Conservation (phyloP, 805 yeast species). For the Phaffomyces thermotolerans region DNA sequence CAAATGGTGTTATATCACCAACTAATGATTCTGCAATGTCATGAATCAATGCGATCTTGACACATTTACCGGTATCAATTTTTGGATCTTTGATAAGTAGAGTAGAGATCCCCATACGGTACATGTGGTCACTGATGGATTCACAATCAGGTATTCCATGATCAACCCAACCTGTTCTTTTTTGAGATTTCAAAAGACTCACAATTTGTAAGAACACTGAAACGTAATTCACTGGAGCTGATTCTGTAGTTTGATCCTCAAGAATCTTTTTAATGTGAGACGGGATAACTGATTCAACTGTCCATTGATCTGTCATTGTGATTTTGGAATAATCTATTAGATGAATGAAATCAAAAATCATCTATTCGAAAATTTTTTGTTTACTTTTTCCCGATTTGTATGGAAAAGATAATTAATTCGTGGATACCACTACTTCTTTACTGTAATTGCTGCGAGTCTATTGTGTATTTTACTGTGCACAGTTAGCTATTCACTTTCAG, state of each 20-base stretch:
- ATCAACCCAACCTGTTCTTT: slow-evolving; percentile 93
- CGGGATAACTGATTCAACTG: slow-evolving; percentile 49
- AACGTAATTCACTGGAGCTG: slow-evolving; percentile 37
- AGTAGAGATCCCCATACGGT: slow-evolving; percentile 80
- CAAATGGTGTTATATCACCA: slow-evolving; percentile 89
- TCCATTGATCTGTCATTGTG: slow-evolving; percentile 32
- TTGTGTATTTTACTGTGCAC: no score
- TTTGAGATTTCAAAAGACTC: slow-evolving; percentile 65
- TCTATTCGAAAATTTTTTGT: no score
- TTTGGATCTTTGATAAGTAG: slow-evolving; percentile 52
- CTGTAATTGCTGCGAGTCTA: no score
- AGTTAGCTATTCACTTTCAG: no score
- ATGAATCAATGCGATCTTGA: slow-evolving; percentile 81
- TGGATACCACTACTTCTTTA: no score
- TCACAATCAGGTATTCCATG: slow-evolving; percentile 39
- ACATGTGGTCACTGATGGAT: slow-evolving; percentile 92
- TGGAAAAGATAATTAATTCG: no score
- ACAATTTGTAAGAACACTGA: slow-evolving; percentile 58
- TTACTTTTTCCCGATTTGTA: no score
- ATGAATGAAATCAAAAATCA: no score
- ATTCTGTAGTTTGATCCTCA: slow-evolving; percentile 14
- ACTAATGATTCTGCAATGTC: slow-evolving; percentile 93
- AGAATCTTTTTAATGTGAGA: slow-evolving; percentile 33
- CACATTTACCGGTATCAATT: slow-evolving; percentile 61
- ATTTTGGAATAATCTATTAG: background rate